Evolutionary conservation across 768 basidiomycete species (phyloP).

Genomic region (Leccinum boreale): DNA sequence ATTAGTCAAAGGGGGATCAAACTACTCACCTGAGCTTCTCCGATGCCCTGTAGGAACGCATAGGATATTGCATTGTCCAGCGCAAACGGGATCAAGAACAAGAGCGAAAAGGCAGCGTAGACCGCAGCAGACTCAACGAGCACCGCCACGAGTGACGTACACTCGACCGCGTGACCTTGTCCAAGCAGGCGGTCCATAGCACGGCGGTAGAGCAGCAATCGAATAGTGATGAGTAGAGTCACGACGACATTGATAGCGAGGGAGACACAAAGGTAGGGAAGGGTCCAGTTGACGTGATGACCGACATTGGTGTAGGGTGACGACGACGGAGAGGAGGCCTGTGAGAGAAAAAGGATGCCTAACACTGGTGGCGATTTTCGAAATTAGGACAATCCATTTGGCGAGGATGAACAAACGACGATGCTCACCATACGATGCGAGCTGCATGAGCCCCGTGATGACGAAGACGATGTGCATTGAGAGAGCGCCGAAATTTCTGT

Average conservation of each 20-base stretch:
- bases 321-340: conserved; percentile 25
- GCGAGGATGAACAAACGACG: neutral
- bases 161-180: conserved; percentile 20
- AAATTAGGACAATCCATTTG: neutral
- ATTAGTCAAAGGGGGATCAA: neutral
- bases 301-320: conserved; percentile 23
- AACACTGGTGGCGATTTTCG: conserved; percentile 10
- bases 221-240: conserved; percentile 23
- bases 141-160: conserved; percentile 27
- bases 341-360: conserved; percentile 23
- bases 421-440: conserved; percentile 24
- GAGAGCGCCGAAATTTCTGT: conserved; percentile 13
- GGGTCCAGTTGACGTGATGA: conserved; percentile 21
- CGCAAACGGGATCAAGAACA: conserved; percentile 29
- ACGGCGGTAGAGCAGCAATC: conserved; percentile 27
- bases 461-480: conserved; percentile 15
- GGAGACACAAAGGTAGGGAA: conserved; percentile 27
- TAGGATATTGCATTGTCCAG: conserved; percentile 25
- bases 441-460: conserved; percentile 22
- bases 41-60: conserved; percentile 33
- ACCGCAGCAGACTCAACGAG: conserved; percentile 28
- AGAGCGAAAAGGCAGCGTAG: conserved; percentile 25
- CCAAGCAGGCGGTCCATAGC: conserved; percentile 17
- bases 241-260: conserved; percentile 25
- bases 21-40: conserved; percentile 31